Base-by-base conservation (phyloP, 768 basidiomycete species). In the Termitomyces sp. region DNA sequence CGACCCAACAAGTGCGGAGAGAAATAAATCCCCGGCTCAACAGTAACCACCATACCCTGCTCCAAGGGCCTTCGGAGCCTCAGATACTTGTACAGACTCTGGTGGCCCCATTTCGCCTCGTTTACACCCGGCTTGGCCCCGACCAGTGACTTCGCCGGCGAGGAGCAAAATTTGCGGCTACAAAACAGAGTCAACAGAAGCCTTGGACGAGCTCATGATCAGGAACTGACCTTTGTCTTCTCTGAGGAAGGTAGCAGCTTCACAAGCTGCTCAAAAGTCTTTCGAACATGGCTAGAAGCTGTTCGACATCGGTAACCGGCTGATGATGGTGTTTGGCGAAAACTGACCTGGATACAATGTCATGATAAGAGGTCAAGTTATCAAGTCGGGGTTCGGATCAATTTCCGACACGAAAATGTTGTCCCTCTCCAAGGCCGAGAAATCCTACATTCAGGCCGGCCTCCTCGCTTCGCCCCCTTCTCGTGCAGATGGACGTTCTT, bases 1-100 rank as follows among this genome's bases (percentile, higher is more conserved):
- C 86, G 76, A 5, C 81, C 79, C n/a, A 95, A 76, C 20, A 94
- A 78, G 61, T 89, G 84, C 1, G 87, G 86, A 5, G 88, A 88
- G 77, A 95, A 95, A 71, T 95, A 95, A 63, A 88, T 81, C 0
- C 92, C 94, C 0, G 95, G 95, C 63, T 97, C 95, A 10, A 95
- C 90, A 0, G 95, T 96, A 24, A 95, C 86, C 12, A 98, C 89
- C 92, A 97, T 96, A 10, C 87, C 86, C 12, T 76, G 75, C 65
- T 84, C 80, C 20, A 98, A 73, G 1, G 87, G 85, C 39, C 91
- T 75, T 45, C 93, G 76, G 33, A 97, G 80, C 40, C 96, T 79
- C 33, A 99, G 76, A 69, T 93, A 91, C 8, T 78, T 78, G 71
- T 95, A 94, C 55, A 96, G 86, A 59, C 79, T 84, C 46, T 83